These are phyloP conservation scores for Clonostachys sp. DNA, from an alignment of 2,329 filamentous ascomycete species.

Conservation along the genomic window DNA sequence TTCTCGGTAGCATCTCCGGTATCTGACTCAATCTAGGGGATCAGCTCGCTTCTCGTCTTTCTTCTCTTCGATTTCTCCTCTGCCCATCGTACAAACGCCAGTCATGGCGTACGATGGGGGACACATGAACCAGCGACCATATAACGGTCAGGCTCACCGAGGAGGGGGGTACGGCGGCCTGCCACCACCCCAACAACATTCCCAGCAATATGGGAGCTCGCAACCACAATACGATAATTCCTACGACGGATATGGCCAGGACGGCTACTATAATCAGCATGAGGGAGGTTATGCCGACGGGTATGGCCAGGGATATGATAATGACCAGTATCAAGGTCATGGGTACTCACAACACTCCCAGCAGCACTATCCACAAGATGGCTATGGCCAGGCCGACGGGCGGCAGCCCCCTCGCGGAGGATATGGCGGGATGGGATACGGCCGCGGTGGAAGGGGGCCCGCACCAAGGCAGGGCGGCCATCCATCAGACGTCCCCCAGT, in stretches of 20 bases:
- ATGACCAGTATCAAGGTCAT: constrained; percentile 37
- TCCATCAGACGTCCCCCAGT: too few relatives aligned
- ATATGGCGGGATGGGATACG: too few relatives aligned
- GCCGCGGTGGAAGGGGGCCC: too few relatives aligned
- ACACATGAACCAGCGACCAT: constrained; percentile 38
- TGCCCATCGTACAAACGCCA: too few relatives aligned
- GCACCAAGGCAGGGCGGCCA: too few relatives aligned
- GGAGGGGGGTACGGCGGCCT: constrained; percentile 20
- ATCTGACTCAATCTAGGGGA: not conserved
- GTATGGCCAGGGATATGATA: constrained; percentile 28
- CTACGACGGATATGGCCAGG: too few relatives aligned
- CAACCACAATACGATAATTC: constrained; percentile 32
- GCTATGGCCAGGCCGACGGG: constrained; percentile 33
- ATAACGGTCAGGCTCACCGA: constrained; percentile 37
- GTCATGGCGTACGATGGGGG: constrained; percentile 47
- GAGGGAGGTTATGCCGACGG: constrained; percentile 32
- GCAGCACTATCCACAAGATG: constrained; percentile 28
- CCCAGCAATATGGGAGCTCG: constrained; percentile 11
- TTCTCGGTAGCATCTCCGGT: not conserved
- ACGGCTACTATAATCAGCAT: too few relatives aligned
- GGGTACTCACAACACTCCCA: constrained; percentile 33
- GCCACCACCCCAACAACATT: constrained; percentile 24
- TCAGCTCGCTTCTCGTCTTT: not conserved
- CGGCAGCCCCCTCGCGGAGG: too few relatives aligned
- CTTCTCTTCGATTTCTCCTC: not conserved